phyloP scores from a whole-genome alignment of 106 monocot species.

The Phalaenopsis equestris region DNA sequence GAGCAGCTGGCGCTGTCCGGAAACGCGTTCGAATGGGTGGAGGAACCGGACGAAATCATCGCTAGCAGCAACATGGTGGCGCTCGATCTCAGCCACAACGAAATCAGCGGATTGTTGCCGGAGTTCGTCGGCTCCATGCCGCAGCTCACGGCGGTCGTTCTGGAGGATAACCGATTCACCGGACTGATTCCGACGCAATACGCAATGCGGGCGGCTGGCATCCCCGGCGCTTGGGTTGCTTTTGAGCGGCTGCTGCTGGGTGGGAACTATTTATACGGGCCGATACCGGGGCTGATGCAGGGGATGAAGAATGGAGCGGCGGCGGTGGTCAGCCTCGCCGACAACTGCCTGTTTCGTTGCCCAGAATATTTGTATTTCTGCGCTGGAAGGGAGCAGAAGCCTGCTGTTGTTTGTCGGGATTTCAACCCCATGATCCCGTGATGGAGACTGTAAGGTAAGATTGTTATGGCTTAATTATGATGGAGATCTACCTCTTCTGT shows the following conservation, averaged over 20 bases:
- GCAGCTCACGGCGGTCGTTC: conserved; percentile 36
- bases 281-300: conserved; percentile 37
- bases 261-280: conserved; percentile 63
- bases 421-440: conserved; percentile 51
- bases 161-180: conserved; percentile 48
- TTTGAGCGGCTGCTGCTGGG: conserved; percentile 49
- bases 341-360: conserved; percentile 60
- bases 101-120: conserved; percentile 39
- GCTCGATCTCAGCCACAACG: conserved; percentile 46
- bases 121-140: conserved; percentile 36
- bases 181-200: conserved; percentile 59
- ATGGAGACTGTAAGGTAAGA: background rate
- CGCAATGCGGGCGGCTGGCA: conserved; percentile 35
- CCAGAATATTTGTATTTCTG: conserved; percentile 59
- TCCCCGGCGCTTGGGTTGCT: conserved; percentile 4
- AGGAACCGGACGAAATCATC: conserved; percentile 8
- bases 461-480: too few species aligned
- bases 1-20: conserved; percentile 40
- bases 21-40: conserved; percentile 31
- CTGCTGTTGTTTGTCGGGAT: conserved; percentile 29
- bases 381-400: conserved; percentile 48
- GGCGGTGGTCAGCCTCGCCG: conserved; percentile 39
- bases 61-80: conserved; percentile 33
- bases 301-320: conserved; percentile 27
- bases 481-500: too few species aligned